Percentiles rank a stretch among this genome's conserved stretches.
Evolutionary conservation across 805 yeast genomes (phyloP).

Genomic region (Ogataea philodendri): DNA sequence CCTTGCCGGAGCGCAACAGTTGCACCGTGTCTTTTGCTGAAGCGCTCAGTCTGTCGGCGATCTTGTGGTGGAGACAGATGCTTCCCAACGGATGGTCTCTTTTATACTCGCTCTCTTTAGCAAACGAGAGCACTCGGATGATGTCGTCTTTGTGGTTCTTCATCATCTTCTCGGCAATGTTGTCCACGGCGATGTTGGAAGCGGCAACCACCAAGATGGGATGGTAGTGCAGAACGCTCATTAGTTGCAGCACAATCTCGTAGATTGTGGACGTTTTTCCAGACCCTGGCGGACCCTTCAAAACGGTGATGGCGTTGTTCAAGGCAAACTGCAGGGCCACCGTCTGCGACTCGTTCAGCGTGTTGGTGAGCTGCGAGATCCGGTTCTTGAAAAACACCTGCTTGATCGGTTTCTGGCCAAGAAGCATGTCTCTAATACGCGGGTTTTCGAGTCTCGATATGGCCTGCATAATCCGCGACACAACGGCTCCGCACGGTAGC

Average conservation of each 20-base stretch:
- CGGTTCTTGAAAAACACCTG: slow-evolving; percentile 53
- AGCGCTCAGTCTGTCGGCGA: slow-evolving; percentile 48
- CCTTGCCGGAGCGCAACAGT: slow-evolving; percentile 44
- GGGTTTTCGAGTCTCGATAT: slow-evolving; percentile 58
- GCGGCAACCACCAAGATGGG: slow-evolving; percentile 76
- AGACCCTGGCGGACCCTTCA: slow-evolving; percentile 82
- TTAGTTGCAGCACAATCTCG: slow-evolving; percentile 74
- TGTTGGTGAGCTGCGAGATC: slow-evolving; percentile 48
- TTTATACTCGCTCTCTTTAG: slow-evolving; percentile 61
- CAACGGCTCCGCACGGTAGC: slow-evolving; percentile 62
- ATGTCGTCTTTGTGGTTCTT: slow-evolving; percentile 48
- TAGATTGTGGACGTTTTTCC: slow-evolving; percentile 83
- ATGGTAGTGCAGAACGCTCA: slow-evolving; percentile 54
- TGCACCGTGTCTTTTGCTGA: slow-evolving; percentile 41
- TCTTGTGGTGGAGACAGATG: slow-evolving; percentile 63
- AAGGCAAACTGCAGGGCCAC: slow-evolving; percentile 70
- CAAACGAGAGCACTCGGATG: slow-evolving; percentile 55
- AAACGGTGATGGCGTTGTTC: slow-evolving; percentile 53
- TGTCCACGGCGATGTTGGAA: slow-evolving; percentile 72
- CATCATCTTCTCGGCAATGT: slow-evolving; percentile 67
- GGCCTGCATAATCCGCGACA: slow-evolving; percentile 61
- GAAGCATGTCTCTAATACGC: slow-evolving; percentile 41
- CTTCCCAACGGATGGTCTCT: slow-evolving; percentile 52
- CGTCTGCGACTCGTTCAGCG: slow-evolving; percentile 68
- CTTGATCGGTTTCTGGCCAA: slow-evolving; percentile 31